Evolutionary conservation across 768 basidiomycete genomes (phyloP).

Genomic region (Mycena leptocephala): DNA sequence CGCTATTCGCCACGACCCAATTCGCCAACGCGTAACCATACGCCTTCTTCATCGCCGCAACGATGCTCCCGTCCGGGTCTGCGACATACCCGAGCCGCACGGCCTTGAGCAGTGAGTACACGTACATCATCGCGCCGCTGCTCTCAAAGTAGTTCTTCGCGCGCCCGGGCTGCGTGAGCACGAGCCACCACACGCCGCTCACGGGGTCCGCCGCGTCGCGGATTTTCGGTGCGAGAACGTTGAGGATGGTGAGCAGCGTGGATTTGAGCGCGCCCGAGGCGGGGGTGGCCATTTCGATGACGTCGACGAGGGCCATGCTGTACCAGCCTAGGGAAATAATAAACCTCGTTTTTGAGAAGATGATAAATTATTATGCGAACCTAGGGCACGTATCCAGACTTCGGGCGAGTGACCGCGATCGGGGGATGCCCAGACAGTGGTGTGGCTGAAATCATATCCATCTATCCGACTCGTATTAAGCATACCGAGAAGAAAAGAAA

Average conservation of each 20-base stretch:
- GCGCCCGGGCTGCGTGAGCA: constrained; percentile 64
- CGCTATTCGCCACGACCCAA: constrained; percentile 58
- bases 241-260: constrained; percentile 51
- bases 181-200: constrained; percentile 66
- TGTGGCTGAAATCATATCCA: constrained; percentile 65
- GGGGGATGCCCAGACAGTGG: constrained; percentile 60
- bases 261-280: constrained; percentile 46
- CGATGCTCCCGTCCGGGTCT: constrained; percentile 57
- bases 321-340: constrained; percentile 49
- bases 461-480: constrained; percentile 30
- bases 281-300: constrained; percentile 55
- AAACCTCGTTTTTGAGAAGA: background rate
- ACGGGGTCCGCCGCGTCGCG: constrained; percentile 56
- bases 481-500: background rate
- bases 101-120: constrained; percentile 62
- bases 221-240: constrained; percentile 53
- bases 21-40: constrained; percentile 58
- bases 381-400: constrained; percentile 66
- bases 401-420: constrained; percentile 65
- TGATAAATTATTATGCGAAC: constrained; percentile 33
- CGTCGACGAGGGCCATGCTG: constrained; percentile 65
- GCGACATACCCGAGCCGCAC: constrained; percentile 59
- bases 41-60: constrained; percentile 56
- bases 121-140: constrained; percentile 63
- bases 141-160: constrained; percentile 67